Conservation (phyloP, 208 protist species). For the Acanthamoeba triangularis region DNA sequence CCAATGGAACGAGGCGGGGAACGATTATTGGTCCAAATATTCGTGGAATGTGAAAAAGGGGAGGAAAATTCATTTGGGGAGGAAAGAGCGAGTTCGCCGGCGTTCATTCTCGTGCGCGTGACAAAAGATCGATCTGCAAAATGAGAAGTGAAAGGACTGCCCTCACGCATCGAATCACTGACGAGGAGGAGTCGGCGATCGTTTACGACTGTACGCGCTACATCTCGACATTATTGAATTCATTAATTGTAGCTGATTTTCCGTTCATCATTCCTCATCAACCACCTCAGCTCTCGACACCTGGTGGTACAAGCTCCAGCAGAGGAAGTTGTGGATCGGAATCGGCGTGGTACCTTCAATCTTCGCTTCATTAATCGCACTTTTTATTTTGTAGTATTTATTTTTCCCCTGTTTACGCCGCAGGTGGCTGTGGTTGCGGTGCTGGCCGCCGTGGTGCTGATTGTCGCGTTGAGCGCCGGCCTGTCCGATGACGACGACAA, state of each 20-base stretch:
- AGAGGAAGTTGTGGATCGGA: background rate
- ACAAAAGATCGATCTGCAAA: too few species aligned
- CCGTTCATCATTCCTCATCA: background rate
- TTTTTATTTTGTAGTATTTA: background rate
- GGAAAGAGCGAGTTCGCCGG: too few species aligned
- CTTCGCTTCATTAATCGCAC: background rate
- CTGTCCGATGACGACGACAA: background rate
- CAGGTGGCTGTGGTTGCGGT: background rate
- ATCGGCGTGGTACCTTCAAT: background rate
- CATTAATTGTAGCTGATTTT: background rate
- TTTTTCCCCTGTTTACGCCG: background rate
- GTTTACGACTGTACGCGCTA: background rate
- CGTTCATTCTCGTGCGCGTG: too few species aligned
- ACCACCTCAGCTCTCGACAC: background rate
- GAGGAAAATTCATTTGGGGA: too few species aligned
- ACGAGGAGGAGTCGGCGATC: background rate
- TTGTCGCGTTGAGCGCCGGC: background rate
- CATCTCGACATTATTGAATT: background rate
- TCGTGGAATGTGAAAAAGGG: too few species aligned
- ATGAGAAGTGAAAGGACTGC: constrained; percentile 11
- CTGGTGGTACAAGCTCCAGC: background rate
- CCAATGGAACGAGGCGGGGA: too few species aligned
- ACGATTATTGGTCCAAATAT: too few species aligned
- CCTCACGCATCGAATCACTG: background rate
- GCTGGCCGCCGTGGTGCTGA: background rate